Conservation (phyloP, 2,329 filamentous ascomycete genomes). For the Fusarium nurragi region DNA sequence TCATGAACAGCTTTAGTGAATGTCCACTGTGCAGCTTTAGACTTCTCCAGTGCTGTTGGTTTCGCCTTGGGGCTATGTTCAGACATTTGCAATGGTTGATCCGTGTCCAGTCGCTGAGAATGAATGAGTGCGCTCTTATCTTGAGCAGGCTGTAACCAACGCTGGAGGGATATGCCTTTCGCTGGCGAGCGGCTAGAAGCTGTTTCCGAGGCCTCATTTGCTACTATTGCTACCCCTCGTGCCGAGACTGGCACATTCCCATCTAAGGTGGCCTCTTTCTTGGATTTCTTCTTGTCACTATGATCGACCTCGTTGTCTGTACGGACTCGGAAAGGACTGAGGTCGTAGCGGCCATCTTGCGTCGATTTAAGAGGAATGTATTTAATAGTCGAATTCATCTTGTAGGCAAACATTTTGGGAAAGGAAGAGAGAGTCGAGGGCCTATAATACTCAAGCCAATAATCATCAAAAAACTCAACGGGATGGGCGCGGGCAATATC, state of each 20-base stretch:
- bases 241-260: slow-evolving; percentile 64
- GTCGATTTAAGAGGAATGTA: slow-evolving; percentile 81
- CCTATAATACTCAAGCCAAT: slow-evolving; percentile 97
- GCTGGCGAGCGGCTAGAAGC: slow-evolving; percentile 52
- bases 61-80: slow-evolving; percentile 56
- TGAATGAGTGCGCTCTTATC: slow-evolving; percentile 46
- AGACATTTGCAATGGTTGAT: slow-evolving; percentile 27
- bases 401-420: slow-evolving; percentile 90
- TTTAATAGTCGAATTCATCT: slow-evolving; percentile 88
- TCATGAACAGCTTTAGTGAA: slow-evolving; percentile 86
- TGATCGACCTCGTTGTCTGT: slow-evolving; percentile 68
- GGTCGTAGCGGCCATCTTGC: slow-evolving; percentile 78
- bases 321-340: slow-evolving; percentile 88
- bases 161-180: slow-evolving; percentile 65
- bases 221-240: slow-evolving; percentile 15
- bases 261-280: slow-evolving; percentile 74
- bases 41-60: slow-evolving; percentile 74
- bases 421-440: slow-evolving; percentile 89
- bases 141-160: slow-evolving; percentile 66
- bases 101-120: slow-evolving; percentile 24
- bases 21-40: slow-evolving; percentile 86
- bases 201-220: slow-evolving; percentile 55
- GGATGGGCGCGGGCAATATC: slow-evolving; percentile 54
- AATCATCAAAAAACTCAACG: slow-evolving; percentile 81
- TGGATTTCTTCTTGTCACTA: slow-evolving; percentile 67